phyloP scores from a whole-genome alignment of 768 basidiomycete genomes.

The Boletus pseudo-olivaceus region DNA sequence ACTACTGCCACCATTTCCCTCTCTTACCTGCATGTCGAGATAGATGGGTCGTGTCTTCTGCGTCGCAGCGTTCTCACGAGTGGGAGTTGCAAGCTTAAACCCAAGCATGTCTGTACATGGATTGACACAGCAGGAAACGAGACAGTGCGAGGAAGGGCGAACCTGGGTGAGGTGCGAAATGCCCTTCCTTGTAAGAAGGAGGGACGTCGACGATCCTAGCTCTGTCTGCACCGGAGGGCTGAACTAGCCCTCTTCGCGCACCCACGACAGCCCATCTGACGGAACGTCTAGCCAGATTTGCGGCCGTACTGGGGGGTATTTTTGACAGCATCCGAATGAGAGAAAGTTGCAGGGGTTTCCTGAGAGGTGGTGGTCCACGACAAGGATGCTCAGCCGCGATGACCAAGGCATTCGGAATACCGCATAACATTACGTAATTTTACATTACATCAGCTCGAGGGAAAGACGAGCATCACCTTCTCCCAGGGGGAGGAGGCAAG shows the following conservation, averaged over 20 bases:
- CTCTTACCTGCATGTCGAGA: conserved; percentile 89
- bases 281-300: conserved; percentile 27
- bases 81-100: conserved; percentile 71
- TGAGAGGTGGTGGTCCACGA: conserved; percentile 12
- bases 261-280: conserved; percentile 19
- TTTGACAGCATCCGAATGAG: conserved; percentile 53
- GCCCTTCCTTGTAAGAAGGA: conserved; percentile 62
- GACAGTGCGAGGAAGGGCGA: conserved; percentile 10
- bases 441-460: conserved; percentile 17
- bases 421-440: conserved; percentile 18
- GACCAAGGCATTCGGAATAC: conserved; percentile 5
- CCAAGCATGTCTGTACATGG: conserved; percentile 73
- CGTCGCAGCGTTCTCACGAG: conserved; percentile 51
- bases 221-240: conserved; percentile 78
- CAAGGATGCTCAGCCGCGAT: neutral
- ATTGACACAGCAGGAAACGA: neutral
- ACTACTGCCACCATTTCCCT: neutral
- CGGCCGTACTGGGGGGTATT: conserved; percentile 39
- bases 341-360: conserved; percentile 2
- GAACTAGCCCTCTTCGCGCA: conserved; percentile 61
- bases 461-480: conserved; percentile 39
- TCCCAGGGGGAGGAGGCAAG: conserved; percentile 80
- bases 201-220: conserved; percentile 83
- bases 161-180: conserved; percentile 73
- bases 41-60: conserved; percentile 87